Evolutionary conservation across 345 rosid genomes (phyloP).

Genomic region (Populus deltoides): DNA sequence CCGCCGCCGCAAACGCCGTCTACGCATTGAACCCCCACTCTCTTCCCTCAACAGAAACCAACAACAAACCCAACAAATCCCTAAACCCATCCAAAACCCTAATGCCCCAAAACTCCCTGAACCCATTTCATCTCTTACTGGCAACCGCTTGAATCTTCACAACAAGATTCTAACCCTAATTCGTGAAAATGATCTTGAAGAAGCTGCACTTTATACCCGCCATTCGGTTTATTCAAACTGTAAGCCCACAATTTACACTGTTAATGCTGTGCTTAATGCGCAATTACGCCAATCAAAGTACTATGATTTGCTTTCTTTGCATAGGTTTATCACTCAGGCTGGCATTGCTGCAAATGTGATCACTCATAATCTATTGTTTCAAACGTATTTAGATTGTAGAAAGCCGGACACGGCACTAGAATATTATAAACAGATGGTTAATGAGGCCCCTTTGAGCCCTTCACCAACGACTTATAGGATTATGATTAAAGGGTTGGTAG

Average conservation of each 20-base stretch:
- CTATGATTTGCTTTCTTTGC: slow-evolving; percentile 67
- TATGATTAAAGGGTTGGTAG: slow-evolving; percentile 75
- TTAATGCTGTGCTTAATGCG: slow-evolving; percentile 77
- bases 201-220: slow-evolving; percentile 86
- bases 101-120: slow-evolving; percentile 83
- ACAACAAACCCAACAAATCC: slow-evolving; percentile 37
- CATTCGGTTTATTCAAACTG: slow-evolving; percentile 93
- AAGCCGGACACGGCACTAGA: slow-evolving; percentile 80
- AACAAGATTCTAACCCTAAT: slow-evolving; percentile 65
- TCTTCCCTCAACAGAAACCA: slow-evolving; percentile 58
- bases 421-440: slow-evolving; percentile 66
- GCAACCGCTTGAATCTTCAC: slow-evolving; percentile 82
- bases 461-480: slow-evolving; percentile 72
- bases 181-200: slow-evolving; percentile 77
- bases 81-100: slow-evolving; percentile 76
- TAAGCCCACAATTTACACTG: slow-evolving; percentile 82
- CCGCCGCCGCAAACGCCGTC: slow-evolving; percentile 84
- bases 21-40: slow-evolving; percentile 78
- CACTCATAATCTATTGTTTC: slow-evolving; percentile 71
- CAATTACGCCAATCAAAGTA: slow-evolving; percentile 80
- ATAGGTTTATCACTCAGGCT: slow-evolving; percentile 73
- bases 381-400: slow-evolving; percentile 74
- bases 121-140: slow-evolving; percentile 60
- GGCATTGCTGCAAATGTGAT: slow-evolving; percentile 76
- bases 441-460: slow-evolving; percentile 68